Conservation (phyloP, 179 eudicot genomes). For the Beta macrorhiza region DNA sequence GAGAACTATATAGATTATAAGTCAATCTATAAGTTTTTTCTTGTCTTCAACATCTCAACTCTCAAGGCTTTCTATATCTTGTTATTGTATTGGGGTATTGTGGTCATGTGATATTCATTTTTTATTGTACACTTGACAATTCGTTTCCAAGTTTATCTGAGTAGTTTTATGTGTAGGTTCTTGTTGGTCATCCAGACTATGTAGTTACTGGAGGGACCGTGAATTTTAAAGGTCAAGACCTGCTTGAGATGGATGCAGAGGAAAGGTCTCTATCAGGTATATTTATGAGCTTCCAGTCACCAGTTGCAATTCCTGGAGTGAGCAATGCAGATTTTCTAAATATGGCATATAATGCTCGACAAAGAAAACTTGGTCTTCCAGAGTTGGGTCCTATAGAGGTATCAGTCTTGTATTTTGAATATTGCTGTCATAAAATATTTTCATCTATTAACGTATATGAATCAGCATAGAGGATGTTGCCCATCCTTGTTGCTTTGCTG, state of each 20-base stretch:
- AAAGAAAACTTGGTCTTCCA: slow-evolving; percentile 76
- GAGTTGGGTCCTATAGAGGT: slow-evolving; percentile 95
- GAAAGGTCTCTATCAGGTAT: slow-evolving; percentile 90
- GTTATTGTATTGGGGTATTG: background rate
- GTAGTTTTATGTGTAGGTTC: slow-evolving; percentile 52
- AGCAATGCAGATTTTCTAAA: slow-evolving; percentile 80
- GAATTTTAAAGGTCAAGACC: slow-evolving; percentile 74
- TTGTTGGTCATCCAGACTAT: slow-evolving; percentile 97
- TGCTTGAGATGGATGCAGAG: slow-evolving; percentile 95
- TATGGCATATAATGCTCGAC: slow-evolving; percentile 95
- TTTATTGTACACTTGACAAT: background rate
- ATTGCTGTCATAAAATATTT: background rate
- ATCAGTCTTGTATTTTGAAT: background rate
- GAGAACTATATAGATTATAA: background rate
- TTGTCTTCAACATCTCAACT: background rate
- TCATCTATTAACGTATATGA: background rate
- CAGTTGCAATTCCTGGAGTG: slow-evolving; percentile 96
- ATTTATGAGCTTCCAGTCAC: slow-evolving; percentile 96
- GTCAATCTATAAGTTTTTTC: slow-evolving; percentile 2
- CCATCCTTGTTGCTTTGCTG: background rate
- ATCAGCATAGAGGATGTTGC: background rate
- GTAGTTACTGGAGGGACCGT: slow-evolving; percentile 83
- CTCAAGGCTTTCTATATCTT: background rate
- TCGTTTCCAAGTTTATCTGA: slow-evolving; percentile 6
- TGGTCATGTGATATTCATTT: background rate